A percentile compares a stretch with the other conserved stretches of the same genome.
phyloP scores from a whole-genome alignment of 1,139 yeast genomes.

The Zygotorulaspora mrakii region DNA sequence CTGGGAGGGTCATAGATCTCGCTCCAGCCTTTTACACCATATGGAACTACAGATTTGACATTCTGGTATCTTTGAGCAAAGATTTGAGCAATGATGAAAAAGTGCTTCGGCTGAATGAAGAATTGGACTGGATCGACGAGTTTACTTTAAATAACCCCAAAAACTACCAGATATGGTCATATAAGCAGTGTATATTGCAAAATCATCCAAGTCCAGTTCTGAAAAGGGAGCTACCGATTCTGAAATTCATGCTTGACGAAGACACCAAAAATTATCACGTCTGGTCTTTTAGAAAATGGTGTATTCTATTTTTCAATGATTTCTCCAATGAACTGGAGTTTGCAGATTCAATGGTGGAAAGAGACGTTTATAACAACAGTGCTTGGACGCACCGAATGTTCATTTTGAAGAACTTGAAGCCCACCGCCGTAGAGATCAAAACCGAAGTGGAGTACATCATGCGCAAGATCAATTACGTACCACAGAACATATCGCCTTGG shows the following conservation, averaged over 20 bases:
- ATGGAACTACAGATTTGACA: slow-evolving; percentile 75
- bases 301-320: slow-evolving; percentile 52
- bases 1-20: slow-evolving; percentile 56
- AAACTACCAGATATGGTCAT: slow-evolving; percentile 96
- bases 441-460: slow-evolving; percentile 21
- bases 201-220: slow-evolving; percentile 41
- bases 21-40: slow-evolving; percentile 91
- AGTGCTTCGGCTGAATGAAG: slow-evolving; percentile 39
- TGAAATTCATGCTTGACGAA: slow-evolving; percentile 62
- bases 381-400: slow-evolving; percentile 91
- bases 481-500: slow-evolving; percentile 90
- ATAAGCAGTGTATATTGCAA: slow-evolving; percentile 61
- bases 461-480: slow-evolving; percentile 43
- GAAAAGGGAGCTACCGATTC: slow-evolving; percentile 57
- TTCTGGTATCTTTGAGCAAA: slow-evolving; percentile 43
- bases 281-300: slow-evolving; percentile 90
- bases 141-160: slow-evolving; percentile 75
- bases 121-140: slow-evolving; percentile 73
- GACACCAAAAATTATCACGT: slow-evolving; percentile 94
- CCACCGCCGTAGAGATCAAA: slow-evolving; percentile 23
- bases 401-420: slow-evolving; percentile 33
- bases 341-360: slow-evolving; percentile 46
- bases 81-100: slow-evolving; percentile 23
- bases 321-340: slow-evolving; percentile 52
- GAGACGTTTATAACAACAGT: slow-evolving; percentile 82